These are phyloP conservation scores for Plasmodium cynomolgi DNA, from an alignment of 169 alveolate genomes.

Conservation along the genomic window DNA sequence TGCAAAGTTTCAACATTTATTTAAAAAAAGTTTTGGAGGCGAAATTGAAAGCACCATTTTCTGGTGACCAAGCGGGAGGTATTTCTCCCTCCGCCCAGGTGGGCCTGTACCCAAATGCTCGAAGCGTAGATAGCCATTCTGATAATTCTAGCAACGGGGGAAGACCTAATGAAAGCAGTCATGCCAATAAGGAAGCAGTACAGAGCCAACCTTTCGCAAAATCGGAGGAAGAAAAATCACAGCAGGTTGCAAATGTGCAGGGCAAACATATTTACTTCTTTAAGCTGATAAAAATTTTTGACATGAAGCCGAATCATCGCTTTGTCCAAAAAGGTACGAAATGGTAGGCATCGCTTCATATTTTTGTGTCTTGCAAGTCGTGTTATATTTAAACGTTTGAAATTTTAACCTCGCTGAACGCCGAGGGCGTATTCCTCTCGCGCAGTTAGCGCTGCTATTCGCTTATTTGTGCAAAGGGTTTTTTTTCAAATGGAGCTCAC, in stretches of 20 bases:
- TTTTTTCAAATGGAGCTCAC: not conserved
- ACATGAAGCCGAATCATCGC: slow-evolving; percentile 74
- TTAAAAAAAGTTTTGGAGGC: slow-evolving; percentile 27
- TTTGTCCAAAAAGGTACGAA: slow-evolving; percentile 19
- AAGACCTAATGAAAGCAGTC: not conserved
- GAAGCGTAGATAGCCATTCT: not conserved
- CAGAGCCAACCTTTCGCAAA: not conserved
- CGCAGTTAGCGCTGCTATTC: not conserved
- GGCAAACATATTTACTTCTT: slow-evolving; percentile 51
- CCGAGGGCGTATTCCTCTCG: not conserved
- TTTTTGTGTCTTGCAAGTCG: not conserved
- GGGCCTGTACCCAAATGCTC: not conserved
- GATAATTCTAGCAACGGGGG: not conserved
- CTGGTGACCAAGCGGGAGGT: slow-evolving; percentile 4
- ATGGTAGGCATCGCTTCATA: not conserved
- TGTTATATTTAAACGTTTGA: not conserved
- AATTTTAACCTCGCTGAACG: not conserved
- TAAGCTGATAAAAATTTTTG: slow-evolving; percentile 69
- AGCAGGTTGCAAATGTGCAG: not conserved
- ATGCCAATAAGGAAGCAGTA: not conserved
- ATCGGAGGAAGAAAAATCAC: not conserved
- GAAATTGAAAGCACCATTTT: slow-evolving; percentile 20
- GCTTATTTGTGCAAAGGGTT: not conserved
- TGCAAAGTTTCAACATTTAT: slow-evolving; percentile 53
- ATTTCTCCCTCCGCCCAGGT: not conserved